phyloP scores from a whole-genome alignment of 2,329 filamentous ascomycete genomes.

The Fusarium mexicanum region DNA sequence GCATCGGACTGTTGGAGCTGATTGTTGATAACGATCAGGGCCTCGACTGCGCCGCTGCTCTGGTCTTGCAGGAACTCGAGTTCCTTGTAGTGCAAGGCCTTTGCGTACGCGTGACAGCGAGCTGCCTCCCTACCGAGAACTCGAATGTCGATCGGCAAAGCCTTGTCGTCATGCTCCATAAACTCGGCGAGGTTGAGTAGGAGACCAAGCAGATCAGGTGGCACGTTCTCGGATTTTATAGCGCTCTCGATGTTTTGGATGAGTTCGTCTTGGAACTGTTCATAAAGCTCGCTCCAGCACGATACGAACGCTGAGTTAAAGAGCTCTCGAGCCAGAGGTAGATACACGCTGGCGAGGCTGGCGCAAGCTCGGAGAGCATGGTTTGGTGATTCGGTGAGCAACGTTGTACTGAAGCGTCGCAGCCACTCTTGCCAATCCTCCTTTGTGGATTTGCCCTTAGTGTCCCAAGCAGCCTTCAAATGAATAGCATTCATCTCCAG shows the following conservation, averaged over 20 bases:
- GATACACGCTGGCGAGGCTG: constrained; percentile 87
- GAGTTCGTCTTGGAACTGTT: constrained; percentile 95
- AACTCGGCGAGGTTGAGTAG: constrained; percentile 97
- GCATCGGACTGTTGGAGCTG: constrained; percentile 98
- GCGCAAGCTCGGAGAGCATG: constrained; percentile 94
- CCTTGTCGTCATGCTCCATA: constrained; percentile 99
- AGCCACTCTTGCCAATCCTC: constrained; percentile 99
- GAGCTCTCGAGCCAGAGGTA: constrained; percentile 88
- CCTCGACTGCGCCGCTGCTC: constrained; percentile 93
- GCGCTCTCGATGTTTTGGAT: constrained; percentile 96
- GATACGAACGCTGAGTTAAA: constrained; percentile 99
- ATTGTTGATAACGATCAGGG: constrained; percentile 98
- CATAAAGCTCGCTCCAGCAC: constrained; percentile 97
- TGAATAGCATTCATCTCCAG: constrained; percentile 97
- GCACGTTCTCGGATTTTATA: constrained; percentile 93
- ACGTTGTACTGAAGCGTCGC: constrained; percentile 91
- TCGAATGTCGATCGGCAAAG: constrained; percentile 94
- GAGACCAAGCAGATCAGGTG: constrained; percentile 92
- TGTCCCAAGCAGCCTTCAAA: constrained; percentile 96
- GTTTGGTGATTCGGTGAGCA: constrained; percentile 94
- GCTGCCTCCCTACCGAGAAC: constrained; percentile 94
- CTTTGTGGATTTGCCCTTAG: constrained; percentile 93
- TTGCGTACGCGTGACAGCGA: constrained; percentile 97
- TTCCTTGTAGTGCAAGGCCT: constrained; percentile 98
- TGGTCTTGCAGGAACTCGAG: constrained; percentile 98